Evolutionary conservation across 2,329 filamentous ascomycete genomes (phyloP), one percentile per base, ranked within the genome.

Genomic region (Sclerotinia nivalis): DNA sequence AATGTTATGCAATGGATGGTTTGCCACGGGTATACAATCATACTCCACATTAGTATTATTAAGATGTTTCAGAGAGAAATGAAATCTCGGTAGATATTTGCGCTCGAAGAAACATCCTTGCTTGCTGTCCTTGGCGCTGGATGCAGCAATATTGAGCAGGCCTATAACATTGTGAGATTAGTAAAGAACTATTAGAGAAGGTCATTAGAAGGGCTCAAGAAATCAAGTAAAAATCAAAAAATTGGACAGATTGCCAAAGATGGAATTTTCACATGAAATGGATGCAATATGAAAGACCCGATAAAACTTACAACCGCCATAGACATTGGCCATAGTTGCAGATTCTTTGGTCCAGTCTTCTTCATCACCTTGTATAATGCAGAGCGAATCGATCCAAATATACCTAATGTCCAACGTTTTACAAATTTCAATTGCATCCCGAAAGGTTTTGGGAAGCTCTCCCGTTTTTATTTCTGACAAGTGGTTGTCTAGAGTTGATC

Each of bases 11-110:
- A 12, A 2, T 5, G 28, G 18, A 22, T 34, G 28, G 18, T 5
- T 22, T 2, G 1, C 12, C 10, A 0, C 0, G 10, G 10, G 4
- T 22, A 2, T 7, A 12, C 20, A 22, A 34, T 56, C 2, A 12
- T 56, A 13, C 28, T 22, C 10, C 22, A 6, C 4, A 22, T 22
- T 6, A 1, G 4, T 34, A 2, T 56, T 22, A 2, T 20, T 4
- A 34, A 4, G 0, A 34, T 6, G n/a, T 7, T 22, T 56, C 0
- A 56, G 2, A 13, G 28, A 34, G 18, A 56, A 6, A 2, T 12
- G 8, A 22, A 28, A 56, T 6, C 28, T 56, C 1, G 2, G 18
- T 10, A 12, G 9, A 22, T 56, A 18, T 10, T 9, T 0, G 10
- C 28, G 28, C 10, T 34, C 0, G 12, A 34, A 34, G 18, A 34